Base-by-base conservation (phyloP, 306 rosid genomes). In the Pyrus bretschneideri region DNA sequence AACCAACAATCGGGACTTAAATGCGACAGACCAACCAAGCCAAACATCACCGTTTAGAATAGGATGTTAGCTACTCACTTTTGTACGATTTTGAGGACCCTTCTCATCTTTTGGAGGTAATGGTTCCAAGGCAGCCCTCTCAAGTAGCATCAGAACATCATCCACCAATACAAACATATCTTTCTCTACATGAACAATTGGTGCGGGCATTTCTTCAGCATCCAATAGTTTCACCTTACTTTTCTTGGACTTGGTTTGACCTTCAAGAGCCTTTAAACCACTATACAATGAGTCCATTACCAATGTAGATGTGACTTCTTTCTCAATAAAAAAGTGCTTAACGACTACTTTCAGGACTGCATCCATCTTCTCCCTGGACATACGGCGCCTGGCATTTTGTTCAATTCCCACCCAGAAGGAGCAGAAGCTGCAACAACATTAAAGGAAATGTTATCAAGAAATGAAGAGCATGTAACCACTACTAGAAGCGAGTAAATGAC, bases 11-110 rank as follows among this genome's bases (percentile, higher is more conserved):
- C n/a, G 13, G 42, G 61, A 62, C 58, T 60, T 60, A 9, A 45
- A 61, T 18, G 17, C 22, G 4, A 17, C 70, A 25, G 13, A 29
- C 11, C 46, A 62, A 74, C 38, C 70, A 62, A 61, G 25, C 44
- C 45, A 61, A 29, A 74, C 54, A 45, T 45, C 45, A 61, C 44
- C 19, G 45, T 42, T 45, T 45, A 44, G n/a, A 29, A 54, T 74
- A 45, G 60, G 76, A 68, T 22, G 74, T 72, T 74, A 38, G 63
- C 30, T 67, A 73, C 93, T 75, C 77, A 92, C 99, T 95, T 96
- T 96, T 10, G 96, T 96, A 67, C 99, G 99, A 78, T 96, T 96
- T 81, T 96, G 99, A 81, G 99, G 99, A 87, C 97, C 97, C 90
- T 96, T 96, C 87, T 96, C 99, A 73, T 96, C 99, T 85, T 96